Base-by-base conservation (phyloP, 805 yeast genomes). In the Wickerhamiella brachini region DNA sequence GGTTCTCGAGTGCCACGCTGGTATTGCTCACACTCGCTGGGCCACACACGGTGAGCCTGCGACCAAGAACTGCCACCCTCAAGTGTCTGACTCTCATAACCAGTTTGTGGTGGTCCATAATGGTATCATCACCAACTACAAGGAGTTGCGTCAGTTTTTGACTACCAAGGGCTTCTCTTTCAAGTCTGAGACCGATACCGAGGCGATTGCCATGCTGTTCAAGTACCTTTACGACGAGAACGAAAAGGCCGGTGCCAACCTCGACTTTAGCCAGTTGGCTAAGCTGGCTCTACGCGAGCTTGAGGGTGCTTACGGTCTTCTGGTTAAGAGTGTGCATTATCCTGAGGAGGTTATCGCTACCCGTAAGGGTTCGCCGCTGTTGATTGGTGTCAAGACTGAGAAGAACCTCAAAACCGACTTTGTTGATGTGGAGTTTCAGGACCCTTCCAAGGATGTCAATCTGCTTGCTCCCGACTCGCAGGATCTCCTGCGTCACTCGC, bases 11-110 rank as follows among this genome's bases (percentile, higher is more conserved):
- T 79, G 83, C 66, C 98, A 93, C 65, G 88, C 81, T 54, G 98
- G 95, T 65, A 93, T 93, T 67, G 97, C 98, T 22, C 99, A 93
- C 71, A 93, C 99, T 13, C 85, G 99, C 74, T 93, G 99, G 99
- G 99, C 99, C 49, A 93, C 99, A 39, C 99, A 93, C 68, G 99
- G 99, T 69, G 85, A 81, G 62, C 97, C 97, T 52, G 80, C 79
- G 58, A 79, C 76, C 55, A 61, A 68, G 55, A 93, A 93, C 74
- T 93, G 97, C 66, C 99, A 93, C 68, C 99, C 99, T 47, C 97
- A 90, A 66, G 74, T 90, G 57, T 86, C 96, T 1, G 98, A 87
- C 66, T 76, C 78, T 9, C 68, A 69, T 45, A 83, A 83, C 60
- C 95, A 89, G 68, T 93, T 93, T 62, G 79, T 86, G 44, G 81